A percentile compares a stretch with the other conserved stretches of the same genome.
Evolutionary conservation across 2,329 filamentous ascomycete species (phyloP).

Genomic region (Xylariaceae sp.): DNA sequence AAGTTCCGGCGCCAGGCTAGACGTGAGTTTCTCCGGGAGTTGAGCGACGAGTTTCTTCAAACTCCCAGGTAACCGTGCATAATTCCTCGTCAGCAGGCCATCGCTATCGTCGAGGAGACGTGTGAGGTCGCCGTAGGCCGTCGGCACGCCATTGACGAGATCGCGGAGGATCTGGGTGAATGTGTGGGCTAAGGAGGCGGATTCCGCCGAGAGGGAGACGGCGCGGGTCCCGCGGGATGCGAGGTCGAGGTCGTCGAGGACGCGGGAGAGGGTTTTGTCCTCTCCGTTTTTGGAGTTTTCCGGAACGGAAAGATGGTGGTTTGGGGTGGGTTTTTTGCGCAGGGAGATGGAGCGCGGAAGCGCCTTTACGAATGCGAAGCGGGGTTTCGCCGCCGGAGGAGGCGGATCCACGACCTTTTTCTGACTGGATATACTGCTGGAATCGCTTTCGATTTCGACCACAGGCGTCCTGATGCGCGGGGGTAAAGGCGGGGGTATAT

Average conservation of each 20-base stretch:
- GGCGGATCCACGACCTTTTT: slow-evolving; percentile 25
- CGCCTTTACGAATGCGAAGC: slow-evolving; percentile 38
- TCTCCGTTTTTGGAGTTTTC: slow-evolving; percentile 31
- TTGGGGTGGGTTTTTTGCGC: slow-evolving; percentile 30
- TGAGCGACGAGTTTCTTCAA: slow-evolving; percentile 82
- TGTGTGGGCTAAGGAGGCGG: slow-evolving; percentile 70
- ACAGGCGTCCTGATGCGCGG: slow-evolving; percentile 48
- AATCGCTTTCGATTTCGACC: slow-evolving; percentile 44
- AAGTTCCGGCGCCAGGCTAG: slow-evolving; percentile 71
- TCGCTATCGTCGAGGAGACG: slow-evolving; percentile 56
- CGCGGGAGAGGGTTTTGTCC: slow-evolving; percentile 62
- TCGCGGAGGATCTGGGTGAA: slow-evolving; percentile 93
- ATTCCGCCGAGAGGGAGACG: slow-evolving; percentile 78
- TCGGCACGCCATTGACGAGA: slow-evolving; percentile 85
- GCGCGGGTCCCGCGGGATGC: slow-evolving; percentile 79
- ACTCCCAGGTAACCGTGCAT: slow-evolving; percentile 66
- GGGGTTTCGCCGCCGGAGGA: slow-evolving; percentile 22
- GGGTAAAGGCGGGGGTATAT: slow-evolving; percentile 49
- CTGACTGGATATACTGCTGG: slow-evolving; percentile 33
- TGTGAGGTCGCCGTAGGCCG: slow-evolving; percentile 84
- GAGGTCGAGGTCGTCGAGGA: slow-evolving; percentile 80
- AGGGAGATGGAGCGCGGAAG: slow-evolving; percentile 30
- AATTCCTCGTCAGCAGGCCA: slow-evolving; percentile 53
- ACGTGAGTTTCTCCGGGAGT: slow-evolving; percentile 75
- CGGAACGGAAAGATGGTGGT: slow-evolving; percentile 31